Conservation (phyloP, 345 rosid genomes). For the Salix udensis region DNA sequence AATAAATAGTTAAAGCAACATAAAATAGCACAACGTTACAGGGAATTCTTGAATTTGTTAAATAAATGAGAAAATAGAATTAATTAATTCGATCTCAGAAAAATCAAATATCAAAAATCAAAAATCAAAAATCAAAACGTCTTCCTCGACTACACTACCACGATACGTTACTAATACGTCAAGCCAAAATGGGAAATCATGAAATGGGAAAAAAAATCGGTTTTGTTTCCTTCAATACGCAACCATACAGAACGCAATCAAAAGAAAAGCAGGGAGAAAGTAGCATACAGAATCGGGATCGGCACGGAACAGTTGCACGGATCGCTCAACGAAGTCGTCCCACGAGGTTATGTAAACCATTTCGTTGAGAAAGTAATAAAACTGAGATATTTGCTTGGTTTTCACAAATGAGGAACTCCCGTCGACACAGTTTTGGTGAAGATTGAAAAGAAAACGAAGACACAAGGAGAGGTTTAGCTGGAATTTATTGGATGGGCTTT, state of each 20-base stretch:
- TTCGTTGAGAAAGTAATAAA: not conserved
- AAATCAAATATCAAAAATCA: not conserved
- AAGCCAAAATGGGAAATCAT: not conserved
- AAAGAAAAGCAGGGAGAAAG: not conserved
- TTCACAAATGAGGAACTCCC: not conserved
- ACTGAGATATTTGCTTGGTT: not conserved
- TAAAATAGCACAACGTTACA: not conserved
- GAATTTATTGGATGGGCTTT: not conserved
- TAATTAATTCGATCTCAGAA: not conserved
- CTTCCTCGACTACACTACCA: not conserved
- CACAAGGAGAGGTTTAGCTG: not conserved
- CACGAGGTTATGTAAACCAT: constrained; percentile 16
- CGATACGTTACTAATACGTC: not conserved
- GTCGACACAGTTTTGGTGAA: not conserved
- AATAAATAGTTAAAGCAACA: not conserved
- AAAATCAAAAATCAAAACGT: not conserved
- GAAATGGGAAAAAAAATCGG: not conserved
- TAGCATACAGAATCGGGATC: constrained; percentile 81
- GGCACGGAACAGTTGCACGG: constrained; percentile 58
- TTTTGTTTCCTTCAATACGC: not conserved
- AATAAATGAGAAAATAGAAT: not conserved
- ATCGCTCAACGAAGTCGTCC: constrained; percentile 24
- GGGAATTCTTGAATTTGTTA: not conserved
- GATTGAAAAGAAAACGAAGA: not conserved
- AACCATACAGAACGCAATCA: constrained; percentile 13